phyloP scores from a whole-genome alignment of 441 rosid genomes.

The Brassica hybrid region DNA sequence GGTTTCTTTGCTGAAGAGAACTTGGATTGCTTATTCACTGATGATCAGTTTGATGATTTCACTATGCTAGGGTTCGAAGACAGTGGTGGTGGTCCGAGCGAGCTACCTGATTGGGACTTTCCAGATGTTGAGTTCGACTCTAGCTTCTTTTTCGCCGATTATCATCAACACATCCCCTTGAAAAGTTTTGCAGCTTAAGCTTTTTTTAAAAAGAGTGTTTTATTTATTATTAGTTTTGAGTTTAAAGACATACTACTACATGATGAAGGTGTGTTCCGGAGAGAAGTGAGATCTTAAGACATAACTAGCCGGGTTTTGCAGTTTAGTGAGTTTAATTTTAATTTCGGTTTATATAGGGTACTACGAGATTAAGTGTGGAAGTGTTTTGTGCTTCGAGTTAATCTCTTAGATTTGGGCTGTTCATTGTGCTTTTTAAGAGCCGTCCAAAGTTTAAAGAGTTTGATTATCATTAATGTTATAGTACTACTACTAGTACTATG shows the following conservation, averaged over 20 bases:
- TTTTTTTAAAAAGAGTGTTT: conserved; percentile 35
- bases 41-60: conserved; percentile 49
- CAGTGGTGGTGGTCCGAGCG: conserved; percentile 50
- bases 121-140: conserved; percentile 51
- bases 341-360: not conserved
- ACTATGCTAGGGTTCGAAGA: conserved; percentile 59
- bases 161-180: conserved; percentile 61
- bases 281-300: conserved; percentile 24
- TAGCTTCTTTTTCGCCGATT: conserved; percentile 55
- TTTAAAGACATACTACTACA: conserved; percentile 19
- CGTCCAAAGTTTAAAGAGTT: conserved; percentile 55
- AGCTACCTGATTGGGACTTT: conserved; percentile 87
- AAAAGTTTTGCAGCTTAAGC: conserved; percentile 73
- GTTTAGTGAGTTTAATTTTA: conserved; percentile 3
- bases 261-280: conserved; percentile 36
- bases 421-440: conserved; percentile 61
- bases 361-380: not conserved
- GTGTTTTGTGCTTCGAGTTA: not conserved
- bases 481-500: not conserved
- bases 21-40: conserved; percentile 46
- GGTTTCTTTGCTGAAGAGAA: conserved; percentile 49
- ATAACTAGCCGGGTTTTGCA: conserved; percentile 42
- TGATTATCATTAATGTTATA: not conserved
- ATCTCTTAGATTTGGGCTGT: conserved; percentile 54
- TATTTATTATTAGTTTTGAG: not conserved